Evolutionary conservation across 495 filamentous ascomycete genomes (phyloP).

Genomic region (Podospora comata): DNA sequence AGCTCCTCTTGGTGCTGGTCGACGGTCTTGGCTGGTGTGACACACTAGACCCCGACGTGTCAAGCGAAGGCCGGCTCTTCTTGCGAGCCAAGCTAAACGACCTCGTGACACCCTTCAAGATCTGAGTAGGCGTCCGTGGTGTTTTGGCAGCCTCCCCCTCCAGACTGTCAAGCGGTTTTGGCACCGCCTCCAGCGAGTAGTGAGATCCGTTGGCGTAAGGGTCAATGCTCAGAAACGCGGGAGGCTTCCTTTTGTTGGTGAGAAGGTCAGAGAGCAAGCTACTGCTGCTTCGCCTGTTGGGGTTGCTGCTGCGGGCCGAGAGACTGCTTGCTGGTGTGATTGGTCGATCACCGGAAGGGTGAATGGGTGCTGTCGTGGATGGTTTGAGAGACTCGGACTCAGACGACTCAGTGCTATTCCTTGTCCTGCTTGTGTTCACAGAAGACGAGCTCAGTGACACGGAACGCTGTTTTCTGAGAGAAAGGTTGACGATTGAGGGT

Average conservation of each 20-base stretch:
- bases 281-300: constrained; percentile 37
- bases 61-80: constrained; percentile 37
- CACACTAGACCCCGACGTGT: constrained; percentile 10
- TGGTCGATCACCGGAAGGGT: constrained; percentile 22
- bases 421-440: constrained; percentile 20
- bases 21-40: not conserved
- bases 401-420: constrained; percentile 29
- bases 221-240: constrained; percentile 46
- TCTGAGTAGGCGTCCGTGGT: constrained; percentile 39
- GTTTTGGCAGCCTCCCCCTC: constrained; percentile 25
- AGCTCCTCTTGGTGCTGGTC: constrained; percentile 15
- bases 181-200: constrained; percentile 33
- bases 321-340: constrained; percentile 35
- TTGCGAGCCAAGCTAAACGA: constrained; percentile 46
- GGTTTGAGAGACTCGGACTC: constrained; percentile 1
- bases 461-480: constrained; percentile 35
- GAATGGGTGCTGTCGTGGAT: constrained; percentile 11
- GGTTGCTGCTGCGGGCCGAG: constrained; percentile 16
- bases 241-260: constrained; percentile 30
- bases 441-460: constrained; percentile 32
- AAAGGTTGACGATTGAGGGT: constrained; percentile 46
- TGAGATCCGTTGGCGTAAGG: constrained; percentile 42
- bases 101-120: constrained; percentile 44
- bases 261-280: constrained; percentile 36
- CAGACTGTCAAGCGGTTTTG: constrained; percentile 25